phyloP scores from a whole-genome alignment of 768 basidiomycete species.

The Suillus sp. region DNA sequence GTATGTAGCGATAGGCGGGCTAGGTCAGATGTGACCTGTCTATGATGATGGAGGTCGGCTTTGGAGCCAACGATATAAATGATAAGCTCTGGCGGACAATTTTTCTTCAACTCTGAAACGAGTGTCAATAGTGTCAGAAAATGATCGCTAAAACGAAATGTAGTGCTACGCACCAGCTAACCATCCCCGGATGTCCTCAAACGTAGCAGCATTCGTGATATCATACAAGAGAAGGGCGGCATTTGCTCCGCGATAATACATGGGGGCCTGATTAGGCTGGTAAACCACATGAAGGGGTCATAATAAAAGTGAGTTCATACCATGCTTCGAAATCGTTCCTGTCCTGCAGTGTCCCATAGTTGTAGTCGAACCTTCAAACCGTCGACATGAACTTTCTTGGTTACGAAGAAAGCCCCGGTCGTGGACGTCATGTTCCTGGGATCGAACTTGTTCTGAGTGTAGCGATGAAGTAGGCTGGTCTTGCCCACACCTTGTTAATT shows the following conservation, averaged over 20 bases:
- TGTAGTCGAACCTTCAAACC: slow-evolving; percentile 85
- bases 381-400: slow-evolving; percentile 86
- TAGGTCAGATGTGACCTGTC: slow-evolving; percentile 79
- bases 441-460: slow-evolving; percentile 89
- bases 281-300: slow-evolving; percentile 18
- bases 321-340: slow-evolving; percentile 92
- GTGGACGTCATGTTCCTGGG: slow-evolving; percentile 88
- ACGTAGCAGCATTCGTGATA: slow-evolving; percentile 86
- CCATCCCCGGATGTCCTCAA: slow-evolving; percentile 92
- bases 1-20: slow-evolving; percentile 82
- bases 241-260: slow-evolving; percentile 96
- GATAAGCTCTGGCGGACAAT: slow-evolving; percentile 83
- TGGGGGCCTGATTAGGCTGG: slow-evolving; percentile 66
- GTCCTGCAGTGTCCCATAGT: slow-evolving; percentile 93
- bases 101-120: slow-evolving; percentile 81
- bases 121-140: slow-evolving; percentile 13
- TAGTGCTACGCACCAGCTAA: slow-evolving; percentile 63
- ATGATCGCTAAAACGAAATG: not conserved
- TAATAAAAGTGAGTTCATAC: slow-evolving; percentile 41
- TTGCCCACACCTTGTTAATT: slow-evolving; percentile 76
- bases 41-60: slow-evolving; percentile 71
- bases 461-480: slow-evolving; percentile 87
- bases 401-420: slow-evolving; percentile 91
- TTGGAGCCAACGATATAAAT: slow-evolving; percentile 97
- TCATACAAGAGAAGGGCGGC: slow-evolving; percentile 94